Evolutionary conservation across 2,329 filamentous ascomycete species (phyloP), one percentile per base, ranked within the genome.

Genomic region (Fusarium humuli): DNA sequence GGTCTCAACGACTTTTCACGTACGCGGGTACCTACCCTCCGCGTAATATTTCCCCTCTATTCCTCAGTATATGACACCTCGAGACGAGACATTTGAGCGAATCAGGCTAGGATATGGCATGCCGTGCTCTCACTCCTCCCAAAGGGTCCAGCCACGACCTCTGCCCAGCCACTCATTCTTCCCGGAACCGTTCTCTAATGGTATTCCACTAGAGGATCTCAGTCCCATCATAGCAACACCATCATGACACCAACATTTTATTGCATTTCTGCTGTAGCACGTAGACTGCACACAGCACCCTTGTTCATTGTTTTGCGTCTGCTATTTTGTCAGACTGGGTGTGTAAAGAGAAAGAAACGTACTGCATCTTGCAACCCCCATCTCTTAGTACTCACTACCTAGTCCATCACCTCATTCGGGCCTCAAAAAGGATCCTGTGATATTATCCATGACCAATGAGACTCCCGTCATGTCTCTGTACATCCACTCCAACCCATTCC

Each of bases 41-140:
- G 49, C 49, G 23, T 53, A 42, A 46, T 37, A 16, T 16, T 6
- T 7, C 32, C 55, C 46, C 41, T 22, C 46, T 13, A 8, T 58
- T 32, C 18, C 16, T 37, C 13, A 55, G 67, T 71, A 61, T 63
- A 71, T 71, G 69, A 72, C 69, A 70, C 55, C 52, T 71, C 41
- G 69, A 71, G 46, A 30, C 25, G 13, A 7, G n/a, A 49, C 23
- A 29, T 25, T 34, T 16, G 23, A 18, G 32, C 65, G 18, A 52
- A 71, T 53, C 16, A 41, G 40, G 68, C 47, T 66, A 69, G 64
- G n/a, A 54, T 48, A n/a, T 6, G 6, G 8, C 13, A 65, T 57
- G 56, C 30, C 52, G 59, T 70, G 68, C 29, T 34, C 34, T 34
- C 13, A 27, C n/a, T 23, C 11, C 8, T 22, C 22, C 34, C 13